Conservation (phyloP, 345 rosid species). For the Isatis tinctoria region DNA sequence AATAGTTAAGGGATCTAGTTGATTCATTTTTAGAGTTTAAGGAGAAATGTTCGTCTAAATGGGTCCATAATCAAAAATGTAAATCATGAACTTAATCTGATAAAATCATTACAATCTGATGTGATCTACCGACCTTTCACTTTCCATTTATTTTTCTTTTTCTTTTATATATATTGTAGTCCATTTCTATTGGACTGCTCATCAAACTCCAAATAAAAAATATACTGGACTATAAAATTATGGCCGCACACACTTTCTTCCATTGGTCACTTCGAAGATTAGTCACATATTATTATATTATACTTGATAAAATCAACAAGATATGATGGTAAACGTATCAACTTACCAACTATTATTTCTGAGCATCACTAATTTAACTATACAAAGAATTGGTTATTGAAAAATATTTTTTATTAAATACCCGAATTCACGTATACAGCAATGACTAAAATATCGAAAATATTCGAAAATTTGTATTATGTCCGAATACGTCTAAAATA, state of each 20-base stretch:
- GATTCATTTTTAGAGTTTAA: neutral
- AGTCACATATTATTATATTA: constrained; percentile 1
- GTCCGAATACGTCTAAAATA: neutral
- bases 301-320: neutral
- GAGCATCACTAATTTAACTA: neutral
- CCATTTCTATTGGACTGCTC: constrained; percentile 31
- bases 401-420: neutral
- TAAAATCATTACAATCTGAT: constrained; percentile 56
- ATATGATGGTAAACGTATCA: constrained; percentile 2
- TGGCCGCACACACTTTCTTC: constrained; percentile 20
- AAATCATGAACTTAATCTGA: constrained; percentile 47
- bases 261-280: constrained; percentile 22
- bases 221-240: constrained; percentile 25
- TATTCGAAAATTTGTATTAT: neutral
- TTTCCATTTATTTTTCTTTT: neutral
- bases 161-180: constrained; percentile 1
- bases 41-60: neutral
- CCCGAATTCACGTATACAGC: neutral
- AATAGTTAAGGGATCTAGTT: neutral
- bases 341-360: neutral
- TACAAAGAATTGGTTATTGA: neutral
- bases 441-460: neutral
- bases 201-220: constrained; percentile 25
- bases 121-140: constrained; percentile 63
- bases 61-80: constrained; percentile 35